Evolutionary conservation across 2,329 filamentous ascomycete genomes (phyloP).

Genomic region (Fusarium sp.): DNA sequence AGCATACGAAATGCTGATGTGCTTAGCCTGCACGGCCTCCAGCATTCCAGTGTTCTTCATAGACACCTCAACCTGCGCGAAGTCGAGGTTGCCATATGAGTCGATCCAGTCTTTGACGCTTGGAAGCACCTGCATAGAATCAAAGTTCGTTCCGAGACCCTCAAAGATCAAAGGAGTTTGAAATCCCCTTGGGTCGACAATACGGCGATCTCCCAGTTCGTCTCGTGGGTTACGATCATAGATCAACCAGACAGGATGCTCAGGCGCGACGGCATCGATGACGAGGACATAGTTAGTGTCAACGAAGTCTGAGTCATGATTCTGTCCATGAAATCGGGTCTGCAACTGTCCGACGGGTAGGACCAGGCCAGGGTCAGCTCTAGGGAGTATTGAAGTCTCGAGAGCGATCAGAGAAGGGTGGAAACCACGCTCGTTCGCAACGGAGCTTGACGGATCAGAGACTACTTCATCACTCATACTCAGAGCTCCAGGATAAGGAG

Average conservation of each 20-base stretch:
- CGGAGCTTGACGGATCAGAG: no score
- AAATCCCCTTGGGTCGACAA: background rate
- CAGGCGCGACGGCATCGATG: background rate
- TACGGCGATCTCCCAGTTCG: accelerated
- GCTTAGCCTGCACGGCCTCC: background rate
- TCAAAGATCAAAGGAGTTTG: accelerated
- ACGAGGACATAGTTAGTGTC: background rate
- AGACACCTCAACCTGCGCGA: background rate
- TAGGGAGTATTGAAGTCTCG: background rate
- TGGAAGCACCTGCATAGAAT: background rate
- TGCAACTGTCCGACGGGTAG: background rate
- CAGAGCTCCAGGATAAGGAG: accelerated
- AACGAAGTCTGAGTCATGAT: no score
- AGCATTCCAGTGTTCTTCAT: background rate
- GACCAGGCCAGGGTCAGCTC: background rate
- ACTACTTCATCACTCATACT: background rate
- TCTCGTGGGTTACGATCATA: accelerated
- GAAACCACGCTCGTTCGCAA: no score
- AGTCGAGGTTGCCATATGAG: background rate
- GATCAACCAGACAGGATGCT: background rate
- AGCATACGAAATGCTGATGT: accelerated
- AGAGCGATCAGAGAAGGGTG: background rate
- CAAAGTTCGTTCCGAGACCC: background rate
- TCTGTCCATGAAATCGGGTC: no score
- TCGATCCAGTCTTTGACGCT: accelerated